Conservation (phyloP, 2,329 filamentous ascomycete species). For the Aspergillus costaricaensis region DNA sequence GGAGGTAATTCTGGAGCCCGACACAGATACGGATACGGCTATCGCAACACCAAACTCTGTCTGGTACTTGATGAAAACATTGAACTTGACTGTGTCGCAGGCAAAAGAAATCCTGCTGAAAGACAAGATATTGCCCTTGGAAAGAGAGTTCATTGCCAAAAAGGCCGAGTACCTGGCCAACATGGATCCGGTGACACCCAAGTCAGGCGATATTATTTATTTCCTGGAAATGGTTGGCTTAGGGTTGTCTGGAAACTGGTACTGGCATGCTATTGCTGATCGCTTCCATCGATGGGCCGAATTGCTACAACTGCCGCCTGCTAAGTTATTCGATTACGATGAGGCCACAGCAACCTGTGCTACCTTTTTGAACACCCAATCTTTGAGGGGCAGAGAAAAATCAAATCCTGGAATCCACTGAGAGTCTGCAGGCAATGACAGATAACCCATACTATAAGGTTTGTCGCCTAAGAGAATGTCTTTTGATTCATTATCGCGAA, state of each 20-base stretch:
- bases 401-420: not conserved
- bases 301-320: not conserved
- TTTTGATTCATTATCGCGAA: too few relatives aligned
- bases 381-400: not conserved
- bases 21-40: not conserved
- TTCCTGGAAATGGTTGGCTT: not conserved
- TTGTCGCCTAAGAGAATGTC: too few relatives aligned
- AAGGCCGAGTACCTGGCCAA: not conserved
- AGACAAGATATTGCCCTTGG: too few relatives aligned
- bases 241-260: not conserved
- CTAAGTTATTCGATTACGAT: not conserved
- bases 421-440: accelerated
- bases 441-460: not conserved
- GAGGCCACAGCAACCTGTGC: not conserved
- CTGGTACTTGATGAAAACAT: not conserved
- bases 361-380: not conserved
- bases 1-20: not conserved
- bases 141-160: not conserved
- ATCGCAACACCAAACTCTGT: not conserved
- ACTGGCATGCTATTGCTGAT: not conserved
- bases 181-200: not conserved
- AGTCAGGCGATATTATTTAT: not conserved
- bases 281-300: not conserved
- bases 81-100: not conserved
- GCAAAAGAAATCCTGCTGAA: not conserved